phyloP scores from a whole-genome alignment of 1,284 basidiomycete species.

The Neonothopanus nambi region DNA sequence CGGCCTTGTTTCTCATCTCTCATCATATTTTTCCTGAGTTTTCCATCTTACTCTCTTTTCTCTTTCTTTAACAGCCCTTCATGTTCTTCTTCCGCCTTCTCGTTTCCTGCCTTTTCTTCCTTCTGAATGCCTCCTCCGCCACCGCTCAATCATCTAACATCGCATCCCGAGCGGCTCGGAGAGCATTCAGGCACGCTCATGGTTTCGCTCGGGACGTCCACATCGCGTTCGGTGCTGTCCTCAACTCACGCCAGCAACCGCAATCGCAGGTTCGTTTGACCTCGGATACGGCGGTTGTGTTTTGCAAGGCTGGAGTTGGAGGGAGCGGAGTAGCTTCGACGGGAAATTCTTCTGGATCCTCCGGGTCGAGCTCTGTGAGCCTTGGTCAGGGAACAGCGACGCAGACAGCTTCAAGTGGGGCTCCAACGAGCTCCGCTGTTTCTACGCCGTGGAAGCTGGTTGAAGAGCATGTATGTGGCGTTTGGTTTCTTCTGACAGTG shows the following conservation, averaged over 20 bases:
- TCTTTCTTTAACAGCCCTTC: not conserved
- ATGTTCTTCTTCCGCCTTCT: constrained; percentile 6
- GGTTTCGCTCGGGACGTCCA: constrained; percentile 68
- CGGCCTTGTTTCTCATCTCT: too few relatives aligned
- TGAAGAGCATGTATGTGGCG: constrained; percentile 31
- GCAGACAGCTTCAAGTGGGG: constrained; percentile 6
- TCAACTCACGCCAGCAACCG: constrained; percentile 24
- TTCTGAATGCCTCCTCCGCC: constrained; percentile 35
- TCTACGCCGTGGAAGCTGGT: constrained; percentile 32
- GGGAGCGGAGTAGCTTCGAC: constrained; percentile 16
- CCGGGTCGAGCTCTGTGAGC: not conserved
- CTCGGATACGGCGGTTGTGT: constrained; percentile 33
- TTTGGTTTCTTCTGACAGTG: not conserved
- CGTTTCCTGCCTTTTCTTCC: constrained; percentile 24
- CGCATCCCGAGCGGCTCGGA: constrained; percentile 37
- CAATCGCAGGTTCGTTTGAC: constrained; percentile 7
- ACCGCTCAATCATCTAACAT: constrained; percentile 35
- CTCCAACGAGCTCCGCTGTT: constrained; percentile 25
- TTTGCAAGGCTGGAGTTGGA: constrained; percentile 34
- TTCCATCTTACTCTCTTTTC: too few relatives aligned
- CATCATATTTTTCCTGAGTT: too few relatives aligned
- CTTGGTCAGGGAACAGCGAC: not conserved
- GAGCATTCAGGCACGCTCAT: constrained; percentile 45
- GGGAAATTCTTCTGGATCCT: not conserved
- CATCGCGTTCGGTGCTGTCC: constrained; percentile 53